These are phyloP conservation scores for Zygoascus ofunaensis DNA, from an alignment of 805 yeast species.

Conservation along the genomic window DNA sequence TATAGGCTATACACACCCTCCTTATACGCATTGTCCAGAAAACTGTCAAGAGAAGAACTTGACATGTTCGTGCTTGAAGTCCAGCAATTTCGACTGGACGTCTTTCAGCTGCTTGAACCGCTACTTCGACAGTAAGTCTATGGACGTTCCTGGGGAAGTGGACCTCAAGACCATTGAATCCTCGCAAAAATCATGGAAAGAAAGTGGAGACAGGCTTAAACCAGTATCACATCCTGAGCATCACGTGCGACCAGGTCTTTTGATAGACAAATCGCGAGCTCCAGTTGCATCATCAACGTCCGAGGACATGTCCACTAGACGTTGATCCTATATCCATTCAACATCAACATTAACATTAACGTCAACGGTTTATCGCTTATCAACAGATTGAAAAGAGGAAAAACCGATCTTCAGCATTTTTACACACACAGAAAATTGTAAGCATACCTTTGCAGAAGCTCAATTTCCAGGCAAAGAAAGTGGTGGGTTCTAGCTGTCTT, in stretches of 20 bases:
- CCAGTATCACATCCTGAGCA: neutral
- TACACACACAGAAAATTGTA: too few species aligned
- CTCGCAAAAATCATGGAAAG: conserved; percentile 16
- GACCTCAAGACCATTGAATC: conserved; percentile 18
- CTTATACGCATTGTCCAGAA: conserved; percentile 68
- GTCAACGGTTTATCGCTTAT: too few species aligned
- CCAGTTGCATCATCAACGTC: too few species aligned
- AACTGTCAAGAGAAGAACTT: conserved; percentile 33
- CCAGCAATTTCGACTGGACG: conserved; percentile 29
- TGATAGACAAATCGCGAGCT: too few species aligned
- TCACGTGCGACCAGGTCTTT: neutral
- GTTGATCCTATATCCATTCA: too few species aligned
- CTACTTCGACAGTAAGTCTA: conserved; percentile 25
- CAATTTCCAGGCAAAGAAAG: too few species aligned
- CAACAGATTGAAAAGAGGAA: too few species aligned
- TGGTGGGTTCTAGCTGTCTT: too few species aligned
- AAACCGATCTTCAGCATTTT: too few species aligned
- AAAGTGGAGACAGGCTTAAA: neutral
- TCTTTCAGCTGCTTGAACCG: conserved; percentile 30
- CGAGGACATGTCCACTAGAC: too few species aligned
- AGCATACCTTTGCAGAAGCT: too few species aligned
- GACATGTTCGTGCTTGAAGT: conserved; percentile 49
- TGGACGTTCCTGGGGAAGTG: conserved; percentile 11
- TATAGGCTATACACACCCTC: conserved; percentile 76
- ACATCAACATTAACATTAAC: too few species aligned